Base-by-base conservation (phyloP, 371 early-diverging fungal genomes). In the Rhizoclosmatium hyalinum region DNA sequence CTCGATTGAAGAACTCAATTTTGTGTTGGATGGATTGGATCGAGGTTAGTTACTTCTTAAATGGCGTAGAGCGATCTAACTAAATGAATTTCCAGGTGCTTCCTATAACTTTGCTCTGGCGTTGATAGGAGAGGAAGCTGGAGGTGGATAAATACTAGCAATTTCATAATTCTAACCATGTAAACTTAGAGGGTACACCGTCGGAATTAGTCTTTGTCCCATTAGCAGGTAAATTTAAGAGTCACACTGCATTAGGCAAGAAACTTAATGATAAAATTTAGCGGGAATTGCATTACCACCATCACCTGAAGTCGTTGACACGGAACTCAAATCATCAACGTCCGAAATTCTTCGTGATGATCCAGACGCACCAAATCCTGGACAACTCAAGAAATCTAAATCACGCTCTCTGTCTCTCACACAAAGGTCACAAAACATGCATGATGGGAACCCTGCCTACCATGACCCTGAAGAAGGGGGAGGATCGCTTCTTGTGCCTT, bases 401-500 rank as follows among this genome's bases (percentile, higher is more conserved):
- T 76, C 77, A 14, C 21, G 67, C 32, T 56, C 64, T 4, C 60
- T 77, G 4, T 70, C 78, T 1, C 64, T 85, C 53, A 73, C 79
- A 50, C 81, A 85, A 69, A 47, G 73, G 43, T 75, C 81, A 32
- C 77, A 78, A 44, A 85, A 85, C 73, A 85, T 85, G 85, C 83
- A 85, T 68, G 75, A 80, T 46, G 85, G 85, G 2, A 75, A 79
- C 66, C 83, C 85, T 0, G 85, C 85, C 19, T 72, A 80, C 65
- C 78, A 82, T 66, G 72, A 72, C 53, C 72, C 72, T 2, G 72
- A 60, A 56, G 69, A 42, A 32, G 57, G 8, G n/a, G 8, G 41
- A 32, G 12, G 19, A 8, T 42, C 12, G 39, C 12, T n/a, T 41
- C 41, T 41, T 6, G 43, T 8, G 42, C 57, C 42, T 55, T 12